Evolutionary conservation across 805 yeast genomes (phyloP).

Genomic region (Sungouiozyma ichnusensis): DNA sequence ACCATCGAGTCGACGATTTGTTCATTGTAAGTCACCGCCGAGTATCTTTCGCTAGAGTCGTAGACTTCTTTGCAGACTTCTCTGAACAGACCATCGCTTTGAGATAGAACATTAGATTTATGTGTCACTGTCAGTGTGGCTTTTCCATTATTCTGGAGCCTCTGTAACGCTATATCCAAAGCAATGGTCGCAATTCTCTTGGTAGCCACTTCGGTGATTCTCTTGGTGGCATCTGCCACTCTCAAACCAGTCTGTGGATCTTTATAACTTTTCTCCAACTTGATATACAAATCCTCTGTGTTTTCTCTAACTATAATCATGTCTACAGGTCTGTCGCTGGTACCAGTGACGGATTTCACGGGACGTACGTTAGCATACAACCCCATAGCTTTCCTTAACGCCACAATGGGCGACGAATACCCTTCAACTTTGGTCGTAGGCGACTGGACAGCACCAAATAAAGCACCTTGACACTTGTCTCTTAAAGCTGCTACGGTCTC

Average conservation of each 20-base stretch:
- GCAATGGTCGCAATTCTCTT: constrained; percentile 84
- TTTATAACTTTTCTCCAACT: constrained; percentile 68
- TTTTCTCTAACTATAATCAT: constrained; percentile 97
- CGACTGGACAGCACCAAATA: constrained; percentile 94
- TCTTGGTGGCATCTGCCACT: constrained; percentile 95
- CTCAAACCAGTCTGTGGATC: constrained; percentile 70
- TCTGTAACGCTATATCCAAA: constrained; percentile 81
- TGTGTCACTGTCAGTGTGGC: constrained; percentile 78
- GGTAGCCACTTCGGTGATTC: constrained; percentile 85
- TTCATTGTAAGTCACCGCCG: constrained; percentile 64
- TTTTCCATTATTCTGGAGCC: constrained; percentile 62
- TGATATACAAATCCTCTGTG: constrained; percentile 94
- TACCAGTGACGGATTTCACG: constrained; percentile 82
- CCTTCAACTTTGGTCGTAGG: constrained; percentile 92
- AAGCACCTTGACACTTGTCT: constrained; percentile 87
- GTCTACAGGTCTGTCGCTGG: constrained; percentile 75
- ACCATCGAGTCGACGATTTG: constrained; percentile 99
- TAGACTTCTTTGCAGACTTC: constrained; percentile 50
- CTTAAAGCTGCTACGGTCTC: constrained; percentile 73
- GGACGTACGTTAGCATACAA: constrained; percentile 96
- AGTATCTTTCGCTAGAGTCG: constrained; percentile 46
- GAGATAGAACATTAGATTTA: constrained; percentile 89
- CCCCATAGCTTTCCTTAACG: constrained; percentile 91
- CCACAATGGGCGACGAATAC: constrained; percentile 96
- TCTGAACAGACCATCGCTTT: constrained; percentile 91